Base-by-base conservation (phyloP, 495 filamentous ascomycete species). In the Daldinia concentrica region DNA sequence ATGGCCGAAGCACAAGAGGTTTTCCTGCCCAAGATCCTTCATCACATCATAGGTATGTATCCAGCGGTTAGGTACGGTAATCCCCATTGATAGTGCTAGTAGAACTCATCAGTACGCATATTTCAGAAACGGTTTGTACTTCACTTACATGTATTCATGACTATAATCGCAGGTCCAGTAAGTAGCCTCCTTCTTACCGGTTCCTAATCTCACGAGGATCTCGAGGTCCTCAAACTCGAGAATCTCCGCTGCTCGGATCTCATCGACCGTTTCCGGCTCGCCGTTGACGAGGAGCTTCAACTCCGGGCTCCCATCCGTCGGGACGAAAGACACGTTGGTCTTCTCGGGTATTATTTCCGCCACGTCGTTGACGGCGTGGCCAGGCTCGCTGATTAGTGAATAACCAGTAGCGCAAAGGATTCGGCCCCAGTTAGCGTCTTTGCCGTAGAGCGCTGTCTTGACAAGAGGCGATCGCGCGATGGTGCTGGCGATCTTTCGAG, bases 101-200 rank as follows among this genome's bases (percentile, higher is more conserved):
- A 0, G 34, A 27, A 11, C 43, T 39, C 14, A 9, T 73, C 17
- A 73, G 64, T 62, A 68, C 22, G 0, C 9, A 19, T 14, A 15
- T 48, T 17, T 0, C 12, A 41, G 17, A n/a, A 17, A 57, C 14
- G 24, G 6, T 15, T 39, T 2, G 50, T 37, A 19, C 37, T 1
- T n/a, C 51, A 69, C 71, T 66, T 58, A 73, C 78, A 91, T 93
- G 83, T 95, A 99, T 82, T 98, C 95, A 79, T 98, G 95, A 80
- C 93, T 97, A 80, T 97, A 96, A 82, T 98, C 95, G 79, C 95
- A 98, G 70, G 95, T 97, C 91, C 93, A 98, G 79, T 93, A 94
- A 9, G 89, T 88, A 9, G 91, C 92, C 79, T 94, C 89, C 77
- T 93, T 89, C 64, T 84, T 80, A 27, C 92, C 91, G 30, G 84